Percentiles rank a stretch among this genome's conserved stretches.
These are phyloP conservation scores for Brettanomyces sp. DNA, from an alignment of 805 yeast genomes.

Conservation along the genomic window DNA sequence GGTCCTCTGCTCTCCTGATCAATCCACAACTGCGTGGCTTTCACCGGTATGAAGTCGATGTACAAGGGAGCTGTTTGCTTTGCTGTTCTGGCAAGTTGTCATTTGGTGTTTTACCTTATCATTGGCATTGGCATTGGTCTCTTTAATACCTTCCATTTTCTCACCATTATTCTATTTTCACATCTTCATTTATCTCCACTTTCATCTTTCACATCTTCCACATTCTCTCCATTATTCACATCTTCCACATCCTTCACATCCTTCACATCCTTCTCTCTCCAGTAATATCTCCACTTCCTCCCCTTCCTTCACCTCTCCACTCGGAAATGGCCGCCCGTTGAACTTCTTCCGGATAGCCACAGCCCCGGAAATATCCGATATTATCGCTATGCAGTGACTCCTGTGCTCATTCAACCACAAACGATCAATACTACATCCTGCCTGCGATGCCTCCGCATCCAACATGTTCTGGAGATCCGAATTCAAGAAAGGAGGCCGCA, in stretches of 20 bases:
- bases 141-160: too few species aligned
- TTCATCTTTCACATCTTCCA: too few species aligned
- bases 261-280: too few species aligned
- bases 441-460: slow-evolving; percentile 21
- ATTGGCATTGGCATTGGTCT: too few species aligned
- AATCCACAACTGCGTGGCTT: slow-evolving; percentile 36
- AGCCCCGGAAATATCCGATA: slow-evolving; percentile 33
- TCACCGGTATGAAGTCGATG: slow-evolving; percentile 36
- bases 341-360: slow-evolving; percentile 24
- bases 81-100: slow-evolving; percentile 4
- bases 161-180: too few species aligned
- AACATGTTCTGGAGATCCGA: slow-evolving; percentile 28
- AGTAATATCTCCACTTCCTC: neutral
- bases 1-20: slow-evolving; percentile 38
- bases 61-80: slow-evolving; percentile 17
- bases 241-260: slow-evolving; percentile 9
- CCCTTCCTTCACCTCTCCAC: slow-evolving; percentile 2
- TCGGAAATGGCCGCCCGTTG: slow-evolving; percentile 29
- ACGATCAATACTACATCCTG: slow-evolving; percentile 26
- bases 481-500: slow-evolving; percentile 30
- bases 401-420: slow-evolving; percentile 35
- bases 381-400: slow-evolving; percentile 34
- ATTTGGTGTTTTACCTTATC: too few species aligned
- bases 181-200: too few species aligned
- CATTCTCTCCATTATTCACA: slow-evolving; percentile 1